phyloP scores from a whole-genome alignment of 116 monocot species.

The Zostera marina region DNA sequence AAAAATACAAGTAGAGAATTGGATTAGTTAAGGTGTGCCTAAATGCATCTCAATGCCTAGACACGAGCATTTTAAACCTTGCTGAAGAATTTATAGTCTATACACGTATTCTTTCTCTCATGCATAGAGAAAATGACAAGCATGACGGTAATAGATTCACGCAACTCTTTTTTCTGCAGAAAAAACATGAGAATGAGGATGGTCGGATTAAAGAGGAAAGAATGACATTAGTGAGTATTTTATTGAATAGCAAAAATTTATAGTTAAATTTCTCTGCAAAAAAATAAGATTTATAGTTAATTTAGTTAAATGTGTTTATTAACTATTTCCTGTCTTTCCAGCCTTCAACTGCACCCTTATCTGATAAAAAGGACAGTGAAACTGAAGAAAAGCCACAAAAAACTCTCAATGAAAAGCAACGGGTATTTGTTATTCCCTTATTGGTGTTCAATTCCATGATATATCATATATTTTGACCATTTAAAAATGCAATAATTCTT shows the following conservation, averaged over 20 bases:
- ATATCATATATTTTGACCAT: neutral
- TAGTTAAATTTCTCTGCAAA: neutral
- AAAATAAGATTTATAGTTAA: neutral
- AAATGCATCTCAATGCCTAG: no score
- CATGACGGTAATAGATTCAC: no score
- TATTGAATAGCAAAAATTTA: neutral
- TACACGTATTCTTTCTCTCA: no score
- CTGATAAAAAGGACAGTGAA: constrained; percentile 44
- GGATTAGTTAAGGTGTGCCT: no score
- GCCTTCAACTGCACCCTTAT: constrained; percentile 33
- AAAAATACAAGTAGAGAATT: no score
- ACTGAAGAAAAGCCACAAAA: constrained; percentile 82
- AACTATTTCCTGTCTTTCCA: constrained; percentile 8
- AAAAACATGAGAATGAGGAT: constrained; percentile 55
- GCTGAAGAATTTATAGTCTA: no score
- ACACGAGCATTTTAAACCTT: no score
- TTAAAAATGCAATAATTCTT: neutral
- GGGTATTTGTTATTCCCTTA: constrained; percentile 33
- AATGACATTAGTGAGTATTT: constrained; percentile 34
- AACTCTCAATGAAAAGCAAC: constrained; percentile 88
- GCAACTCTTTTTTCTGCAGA: constrained; percentile 22
- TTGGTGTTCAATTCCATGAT: neutral
- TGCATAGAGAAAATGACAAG: no score
- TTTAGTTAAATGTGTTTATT: neutral
- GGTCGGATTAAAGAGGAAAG: constrained; percentile 43